These are phyloP conservation scores for Chaetomiaceae sp. DNA, from an alignment of 2,329 filamentous ascomycete genomes.

Conservation along the genomic window DNA sequence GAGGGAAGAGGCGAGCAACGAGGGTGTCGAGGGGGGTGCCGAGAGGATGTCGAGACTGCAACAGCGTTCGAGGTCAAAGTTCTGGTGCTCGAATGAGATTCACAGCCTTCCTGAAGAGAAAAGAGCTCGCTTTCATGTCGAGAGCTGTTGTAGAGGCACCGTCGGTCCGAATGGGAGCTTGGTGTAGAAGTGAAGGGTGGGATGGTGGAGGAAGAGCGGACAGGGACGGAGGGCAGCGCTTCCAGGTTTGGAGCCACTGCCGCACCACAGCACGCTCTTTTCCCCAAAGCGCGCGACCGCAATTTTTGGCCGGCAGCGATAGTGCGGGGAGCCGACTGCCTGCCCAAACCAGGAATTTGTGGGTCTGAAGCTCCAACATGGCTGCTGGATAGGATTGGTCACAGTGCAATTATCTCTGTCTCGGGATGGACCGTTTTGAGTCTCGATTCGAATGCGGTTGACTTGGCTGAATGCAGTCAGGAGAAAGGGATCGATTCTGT, in stretches of 20 bases:
- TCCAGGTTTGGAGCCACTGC: no score
- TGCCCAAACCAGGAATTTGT: slow-evolving; percentile 9
- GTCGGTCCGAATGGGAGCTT: slow-evolving; percentile 8
- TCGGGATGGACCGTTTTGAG: no score
- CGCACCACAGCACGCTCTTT: slow-evolving; percentile 1
- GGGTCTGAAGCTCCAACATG: background rate
- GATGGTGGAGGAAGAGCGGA: slow-evolving; percentile 18
- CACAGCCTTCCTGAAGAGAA: slow-evolving; percentile 13
- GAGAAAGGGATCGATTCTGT: no score
- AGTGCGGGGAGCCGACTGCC: background rate
- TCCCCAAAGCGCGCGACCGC: background rate
- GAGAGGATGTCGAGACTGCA: background rate
- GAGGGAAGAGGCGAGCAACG: slow-evolving; percentile 1
- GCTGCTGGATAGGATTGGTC: no score
- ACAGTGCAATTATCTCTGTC: no score
- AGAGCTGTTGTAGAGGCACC: background rate
- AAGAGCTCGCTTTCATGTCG: slow-evolving; percentile 22
- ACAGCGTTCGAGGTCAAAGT: slow-evolving; percentile 12
- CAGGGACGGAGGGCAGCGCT: slow-evolving; percentile 10
- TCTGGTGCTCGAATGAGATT: slow-evolving; percentile 16
- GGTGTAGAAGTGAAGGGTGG: slow-evolving; percentile 14
- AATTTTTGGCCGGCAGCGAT: background rate
- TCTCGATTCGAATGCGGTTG: no score
- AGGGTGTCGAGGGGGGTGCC: slow-evolving; percentile 2
- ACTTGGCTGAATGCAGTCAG: no score